Percentiles rank a stretch among this genome's conserved stretches.
phyloP scores from a whole-genome alignment of 345 rosid species.

The Euclidium syriacum region DNA sequence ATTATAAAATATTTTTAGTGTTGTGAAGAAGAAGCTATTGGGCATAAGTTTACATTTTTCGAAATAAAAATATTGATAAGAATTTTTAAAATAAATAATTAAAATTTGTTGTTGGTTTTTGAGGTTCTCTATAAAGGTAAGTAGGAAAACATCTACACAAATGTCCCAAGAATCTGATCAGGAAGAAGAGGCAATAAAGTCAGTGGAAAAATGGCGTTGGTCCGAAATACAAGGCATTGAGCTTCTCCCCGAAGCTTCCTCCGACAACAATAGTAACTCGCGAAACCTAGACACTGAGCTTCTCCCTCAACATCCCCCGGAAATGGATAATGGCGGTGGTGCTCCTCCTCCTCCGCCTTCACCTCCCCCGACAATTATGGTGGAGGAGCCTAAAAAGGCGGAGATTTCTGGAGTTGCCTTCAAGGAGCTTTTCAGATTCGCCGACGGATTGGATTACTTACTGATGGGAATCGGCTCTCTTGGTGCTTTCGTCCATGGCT shows the following conservation, averaged over 20 bases:
- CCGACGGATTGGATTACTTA: slow-evolving; percentile 86
- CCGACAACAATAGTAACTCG: slow-evolving; percentile 27
- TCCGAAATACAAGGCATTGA: slow-evolving; percentile 99
- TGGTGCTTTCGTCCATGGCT: slow-evolving; percentile 94
- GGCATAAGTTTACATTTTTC: neutral
- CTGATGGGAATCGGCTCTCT: slow-evolving; percentile 95
- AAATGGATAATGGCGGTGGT: slow-evolving; percentile 49
- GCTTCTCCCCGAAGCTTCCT: slow-evolving; percentile 47
- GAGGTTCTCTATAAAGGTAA: slow-evolving; percentile 38
- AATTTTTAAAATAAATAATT: neutral
- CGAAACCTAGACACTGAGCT: slow-evolving; percentile 19
- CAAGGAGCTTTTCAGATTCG: slow-evolving; percentile 87
- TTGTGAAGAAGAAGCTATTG: slow-evolving; percentile 29
- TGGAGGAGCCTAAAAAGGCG: slow-evolving; percentile 38
- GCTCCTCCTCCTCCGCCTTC: slow-evolving; percentile 23
- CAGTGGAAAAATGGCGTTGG: slow-evolving; percentile 92
- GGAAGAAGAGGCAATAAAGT: slow-evolving; percentile 49
- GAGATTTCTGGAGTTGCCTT: slow-evolving; percentile 63
- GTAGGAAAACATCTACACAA: slow-evolving; percentile 39
- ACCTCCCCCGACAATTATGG: slow-evolving; percentile 11
- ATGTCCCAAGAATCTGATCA: slow-evolving; percentile 70
- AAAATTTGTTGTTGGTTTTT: slow-evolving; percentile 24
- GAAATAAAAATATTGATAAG: neutral
- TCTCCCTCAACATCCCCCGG: slow-evolving; percentile 11
- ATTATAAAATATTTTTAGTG: slow-evolving; percentile 16